Evolutionary conservation across 495 filamentous ascomycete species (phyloP).

Genomic region (Jackrogersella multiformis): DNA sequence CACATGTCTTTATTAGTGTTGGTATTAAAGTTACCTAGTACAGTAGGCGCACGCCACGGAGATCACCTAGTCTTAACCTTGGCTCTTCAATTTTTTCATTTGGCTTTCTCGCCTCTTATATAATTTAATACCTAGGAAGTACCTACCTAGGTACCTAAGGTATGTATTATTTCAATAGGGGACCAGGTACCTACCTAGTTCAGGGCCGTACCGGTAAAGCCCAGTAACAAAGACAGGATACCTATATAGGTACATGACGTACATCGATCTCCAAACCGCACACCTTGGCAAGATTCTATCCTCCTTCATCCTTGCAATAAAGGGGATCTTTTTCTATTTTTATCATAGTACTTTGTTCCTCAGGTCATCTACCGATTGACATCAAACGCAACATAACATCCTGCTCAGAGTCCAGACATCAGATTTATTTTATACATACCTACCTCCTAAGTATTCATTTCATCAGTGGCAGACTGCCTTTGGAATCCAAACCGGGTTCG

Average conservation of each 20-base stretch:
- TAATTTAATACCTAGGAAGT: no score
- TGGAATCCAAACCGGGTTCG: slow-evolving; percentile 23
- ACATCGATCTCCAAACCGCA: slow-evolving; percentile 24
- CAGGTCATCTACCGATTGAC: slow-evolving; percentile 22
- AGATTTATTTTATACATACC: not conserved
- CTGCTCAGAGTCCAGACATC: no score
- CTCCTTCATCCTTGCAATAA: slow-evolving; percentile 22
- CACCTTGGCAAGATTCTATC: slow-evolving; percentile 34
- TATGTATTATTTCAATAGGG: no score
- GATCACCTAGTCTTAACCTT: no score
- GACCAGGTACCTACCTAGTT: no score
- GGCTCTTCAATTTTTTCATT: not conserved
- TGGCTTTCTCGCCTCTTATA: no score
- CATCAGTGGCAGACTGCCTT: slow-evolving; percentile 30
- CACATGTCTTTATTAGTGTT: slow-evolving; percentile 39
- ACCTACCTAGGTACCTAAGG: no score
- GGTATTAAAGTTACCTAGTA: not conserved
- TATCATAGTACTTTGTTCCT: slow-evolving; percentile 23
- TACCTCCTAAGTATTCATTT: slow-evolving; percentile 29
- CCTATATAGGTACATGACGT: slow-evolving; percentile 42
- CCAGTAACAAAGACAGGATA: slow-evolving; percentile 13
- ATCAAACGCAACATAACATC: slow-evolving; percentile 16
- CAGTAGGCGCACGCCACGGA: no score
- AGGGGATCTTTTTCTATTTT: slow-evolving; percentile 28
- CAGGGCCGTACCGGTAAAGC: not conserved